A percentile compares a stretch with the other conserved stretches of the same genome.
Evolutionary conservation across 352 stramenopile species (phyloP).

Genomic region (Thalassiosira hispida): DNA sequence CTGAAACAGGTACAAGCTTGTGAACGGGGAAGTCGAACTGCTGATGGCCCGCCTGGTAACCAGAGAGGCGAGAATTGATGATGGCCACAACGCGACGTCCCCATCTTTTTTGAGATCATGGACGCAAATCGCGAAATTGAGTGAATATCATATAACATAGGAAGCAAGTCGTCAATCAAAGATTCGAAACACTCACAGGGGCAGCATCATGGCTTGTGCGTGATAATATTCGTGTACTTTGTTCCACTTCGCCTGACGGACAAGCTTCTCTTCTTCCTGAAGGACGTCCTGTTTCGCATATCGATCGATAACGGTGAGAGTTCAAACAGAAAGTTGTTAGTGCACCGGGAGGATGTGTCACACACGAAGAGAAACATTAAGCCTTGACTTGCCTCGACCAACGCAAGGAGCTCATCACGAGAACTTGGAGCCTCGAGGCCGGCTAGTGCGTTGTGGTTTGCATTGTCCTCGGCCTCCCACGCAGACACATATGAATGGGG

Average conservation of each 20-base stretch:
- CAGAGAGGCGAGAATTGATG: constrained; percentile 43
- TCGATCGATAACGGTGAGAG: background rate
- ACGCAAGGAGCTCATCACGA: constrained; percentile 40
- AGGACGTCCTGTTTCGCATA: constrained; percentile 27
- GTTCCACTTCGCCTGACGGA: constrained; percentile 41
- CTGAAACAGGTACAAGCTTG: constrained; percentile 24
- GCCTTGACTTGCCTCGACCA: constrained; percentile 27
- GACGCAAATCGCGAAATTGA: too few species aligned
- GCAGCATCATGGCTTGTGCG: constrained; percentile 52
- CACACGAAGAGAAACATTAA: background rate
- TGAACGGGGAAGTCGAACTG: constrained; percentile 66
- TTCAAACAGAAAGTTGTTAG: background rate
- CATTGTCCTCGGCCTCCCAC: constrained; percentile 54
- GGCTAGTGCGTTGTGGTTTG: constrained; percentile 30
- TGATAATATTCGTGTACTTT: constrained; percentile 57
- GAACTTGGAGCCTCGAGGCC: constrained; percentile 36
- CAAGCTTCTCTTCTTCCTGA: constrained; percentile 20
- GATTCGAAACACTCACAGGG: too few species aligned
- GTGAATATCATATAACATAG: too few species aligned
- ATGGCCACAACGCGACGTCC: constrained; percentile 47
- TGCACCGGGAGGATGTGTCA: background rate
- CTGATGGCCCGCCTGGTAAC: constrained; percentile 44
- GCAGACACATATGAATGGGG: constrained; percentile 58
- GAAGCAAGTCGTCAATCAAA: too few species aligned
- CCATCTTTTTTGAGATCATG: too few species aligned